Evolutionary conservation across 768 basidiomycete genomes (phyloP).

Genomic region (Serendipita vermifera): DNA sequence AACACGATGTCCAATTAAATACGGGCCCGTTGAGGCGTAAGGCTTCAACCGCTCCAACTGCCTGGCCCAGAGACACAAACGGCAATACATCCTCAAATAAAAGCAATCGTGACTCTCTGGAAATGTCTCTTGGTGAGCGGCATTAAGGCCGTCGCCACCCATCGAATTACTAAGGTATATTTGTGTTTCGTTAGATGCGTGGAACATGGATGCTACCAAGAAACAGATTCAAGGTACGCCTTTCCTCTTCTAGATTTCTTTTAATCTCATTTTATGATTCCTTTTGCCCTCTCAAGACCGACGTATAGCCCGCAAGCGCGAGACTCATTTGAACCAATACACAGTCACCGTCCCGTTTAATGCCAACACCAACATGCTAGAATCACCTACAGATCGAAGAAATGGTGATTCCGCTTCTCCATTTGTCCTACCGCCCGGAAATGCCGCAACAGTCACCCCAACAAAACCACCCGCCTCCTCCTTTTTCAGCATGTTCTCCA

Average conservation of each 20-base stretch:
- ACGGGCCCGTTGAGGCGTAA: not conserved
- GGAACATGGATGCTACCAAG: slow-evolving; percentile 4
- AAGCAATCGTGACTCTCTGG: slow-evolving; percentile 6
- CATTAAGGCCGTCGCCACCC: not conserved
- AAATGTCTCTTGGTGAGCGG: slow-evolving; percentile 6
- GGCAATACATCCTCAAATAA: not conserved
- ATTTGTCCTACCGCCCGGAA: not conserved
- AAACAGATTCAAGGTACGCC: not conserved
- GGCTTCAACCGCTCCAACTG: not conserved
- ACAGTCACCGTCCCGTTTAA: not conserved
- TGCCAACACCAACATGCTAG: not conserved
- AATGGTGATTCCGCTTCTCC: not conserved
- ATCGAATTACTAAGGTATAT: slow-evolving; percentile 3
- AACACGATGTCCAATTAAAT: not conserved
- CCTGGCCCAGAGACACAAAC: not conserved
- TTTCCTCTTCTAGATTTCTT: not conserved
- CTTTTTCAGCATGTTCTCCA: slow-evolving; percentile 7
- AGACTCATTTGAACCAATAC: not conserved
- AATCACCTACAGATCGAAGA: not conserved
- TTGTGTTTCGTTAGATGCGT: not conserved
- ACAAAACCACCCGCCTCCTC: not conserved
- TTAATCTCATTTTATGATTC: no score
- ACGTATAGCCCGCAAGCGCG: not conserved
- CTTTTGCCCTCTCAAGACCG: no score
- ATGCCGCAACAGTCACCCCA: not conserved